Conservation (phyloP, 2,329 filamentous ascomycete species). For the Colletotrichum sp. region DNA sequence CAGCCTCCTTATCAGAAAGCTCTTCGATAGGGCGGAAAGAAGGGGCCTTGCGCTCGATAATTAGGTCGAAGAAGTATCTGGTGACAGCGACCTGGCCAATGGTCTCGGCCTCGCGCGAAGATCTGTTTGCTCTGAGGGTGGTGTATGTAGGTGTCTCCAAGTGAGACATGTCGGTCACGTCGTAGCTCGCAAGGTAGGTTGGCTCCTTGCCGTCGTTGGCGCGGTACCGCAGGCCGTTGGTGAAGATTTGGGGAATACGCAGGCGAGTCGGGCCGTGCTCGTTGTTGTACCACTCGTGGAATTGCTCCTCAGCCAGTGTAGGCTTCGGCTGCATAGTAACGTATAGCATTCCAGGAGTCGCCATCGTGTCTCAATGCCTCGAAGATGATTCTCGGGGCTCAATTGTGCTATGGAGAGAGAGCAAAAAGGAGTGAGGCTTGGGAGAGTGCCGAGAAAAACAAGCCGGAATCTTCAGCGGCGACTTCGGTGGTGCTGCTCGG, state of each 20-base stretch:
- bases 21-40: slow-evolving; percentile 66
- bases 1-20: slow-evolving; percentile 61
- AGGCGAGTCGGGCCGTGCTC: slow-evolving; percentile 86
- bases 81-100: slow-evolving; percentile 68
- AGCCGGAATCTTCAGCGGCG: background rate
- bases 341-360: slow-evolving; percentile 73
- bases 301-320: slow-evolving; percentile 69
- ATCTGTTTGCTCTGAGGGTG: slow-evolving; percentile 63
- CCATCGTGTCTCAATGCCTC: slow-evolving; percentile 27
- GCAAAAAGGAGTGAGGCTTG: background rate
- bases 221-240: slow-evolving; percentile 80
- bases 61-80: slow-evolving; percentile 72
- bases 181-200: slow-evolving; percentile 81
- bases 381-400: background rate
- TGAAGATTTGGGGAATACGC: slow-evolving; percentile 73
- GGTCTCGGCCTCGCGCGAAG: slow-evolving; percentile 56
- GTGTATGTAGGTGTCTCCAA: slow-evolving; percentile 76
- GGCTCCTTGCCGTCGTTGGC: slow-evolving; percentile 68
- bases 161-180: slow-evolving; percentile 76
- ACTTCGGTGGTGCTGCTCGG: background rate
- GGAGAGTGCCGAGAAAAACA: background rate
- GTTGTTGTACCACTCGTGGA: slow-evolving; percentile 95
- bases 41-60: slow-evolving; percentile 59
- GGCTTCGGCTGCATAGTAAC: slow-evolving; percentile 85
- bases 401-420: background rate